Evolutionary conservation across 768 basidiomycete species (phyloP).

Genomic region (Mycena metata): DNA sequence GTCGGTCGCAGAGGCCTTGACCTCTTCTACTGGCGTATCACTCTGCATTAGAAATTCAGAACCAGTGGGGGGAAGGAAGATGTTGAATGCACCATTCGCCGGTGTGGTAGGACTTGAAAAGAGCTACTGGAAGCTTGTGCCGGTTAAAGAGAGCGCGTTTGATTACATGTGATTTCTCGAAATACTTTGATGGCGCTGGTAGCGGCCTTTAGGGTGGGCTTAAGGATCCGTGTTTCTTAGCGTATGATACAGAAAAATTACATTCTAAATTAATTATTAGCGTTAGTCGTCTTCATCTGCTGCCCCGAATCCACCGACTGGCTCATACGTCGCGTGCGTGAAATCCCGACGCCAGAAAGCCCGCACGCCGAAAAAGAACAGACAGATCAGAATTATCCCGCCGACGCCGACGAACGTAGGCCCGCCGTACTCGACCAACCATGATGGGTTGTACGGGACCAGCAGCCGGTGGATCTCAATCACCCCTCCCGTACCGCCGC

Average conservation of each 20-base stretch:
- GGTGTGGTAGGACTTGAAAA: not conserved
- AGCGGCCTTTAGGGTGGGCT: conserved; percentile 12
- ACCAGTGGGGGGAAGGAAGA: not conserved
- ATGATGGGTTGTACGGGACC: conserved; percentile 87
- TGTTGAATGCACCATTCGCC: too few species aligned
- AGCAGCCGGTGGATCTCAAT: conserved; percentile 89
- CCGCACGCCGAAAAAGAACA: conserved; percentile 81
- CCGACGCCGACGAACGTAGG: conserved; percentile 72
- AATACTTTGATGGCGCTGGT: not conserved
- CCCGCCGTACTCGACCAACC: conserved; percentile 84
- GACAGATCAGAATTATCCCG: conserved; percentile 72
- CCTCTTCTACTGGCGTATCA: conserved; percentile 55
- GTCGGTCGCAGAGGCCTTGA: conserved; percentile 58
- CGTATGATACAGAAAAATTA: conserved; percentile 23
- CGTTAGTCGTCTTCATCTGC: conserved; percentile 61
- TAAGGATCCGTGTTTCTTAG: conserved; percentile 7
- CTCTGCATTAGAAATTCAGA: conserved; percentile 24
- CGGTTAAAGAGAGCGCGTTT: not conserved
- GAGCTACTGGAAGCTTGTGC: not conserved
- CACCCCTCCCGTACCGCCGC: conserved; percentile 85
- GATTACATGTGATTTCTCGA: conserved; percentile 25
- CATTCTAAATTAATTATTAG: conserved; percentile 32
- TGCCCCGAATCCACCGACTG: conserved; percentile 80
- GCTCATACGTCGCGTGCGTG: conserved; percentile 91
- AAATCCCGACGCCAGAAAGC: conserved; percentile 80